Evolutionary conservation across 257 asterid genomes (phyloP).

Genomic region (Solanum chiquidenum): DNA sequence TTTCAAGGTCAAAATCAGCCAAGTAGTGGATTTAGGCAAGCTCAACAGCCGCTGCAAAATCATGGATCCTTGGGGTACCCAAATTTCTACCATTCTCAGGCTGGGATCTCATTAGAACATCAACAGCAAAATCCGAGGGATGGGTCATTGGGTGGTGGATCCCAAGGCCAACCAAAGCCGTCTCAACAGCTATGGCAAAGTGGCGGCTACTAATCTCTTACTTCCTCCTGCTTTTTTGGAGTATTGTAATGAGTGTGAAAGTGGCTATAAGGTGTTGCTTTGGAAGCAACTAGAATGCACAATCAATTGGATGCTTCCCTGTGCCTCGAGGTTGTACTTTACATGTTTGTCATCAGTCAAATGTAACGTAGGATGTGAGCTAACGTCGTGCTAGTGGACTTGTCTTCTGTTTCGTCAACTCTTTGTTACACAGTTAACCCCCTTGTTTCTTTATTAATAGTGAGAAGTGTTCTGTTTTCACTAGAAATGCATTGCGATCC

Average conservation of each 20-base stretch:
- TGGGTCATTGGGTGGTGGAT: constrained; percentile 38
- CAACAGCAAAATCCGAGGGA: constrained; percentile 61
- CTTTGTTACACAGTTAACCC: background rate
- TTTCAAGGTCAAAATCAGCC: constrained; percentile 66
- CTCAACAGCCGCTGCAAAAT: constrained; percentile 71
- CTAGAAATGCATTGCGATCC: background rate
- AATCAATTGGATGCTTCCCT: constrained; percentile 30
- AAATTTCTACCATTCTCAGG: constrained; percentile 64
- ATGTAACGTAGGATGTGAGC: constrained; percentile 48
- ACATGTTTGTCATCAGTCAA: constrained; percentile 27
- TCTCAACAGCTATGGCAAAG: constrained; percentile 80
- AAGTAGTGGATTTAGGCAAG: constrained; percentile 69
- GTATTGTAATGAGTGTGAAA: constrained; percentile 38
- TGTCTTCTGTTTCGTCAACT: background rate
- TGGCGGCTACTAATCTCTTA: constrained; percentile 44
- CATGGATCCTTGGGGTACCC: constrained; percentile 66
- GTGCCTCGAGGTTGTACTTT: constrained; percentile 39
- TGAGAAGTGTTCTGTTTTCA: background rate
- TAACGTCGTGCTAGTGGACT: constrained; percentile 36
- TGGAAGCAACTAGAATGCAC: constrained; percentile 7
- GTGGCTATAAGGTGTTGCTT: constrained; percentile 29
- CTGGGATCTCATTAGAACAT: constrained; percentile 49
- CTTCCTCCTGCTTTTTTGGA: constrained; percentile 31
- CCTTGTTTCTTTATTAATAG: background rate
- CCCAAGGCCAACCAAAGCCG: constrained; percentile 73